Conservation (phyloP, 2,329 filamentous ascomycete species). For the Aspergillus sp. region DNA sequence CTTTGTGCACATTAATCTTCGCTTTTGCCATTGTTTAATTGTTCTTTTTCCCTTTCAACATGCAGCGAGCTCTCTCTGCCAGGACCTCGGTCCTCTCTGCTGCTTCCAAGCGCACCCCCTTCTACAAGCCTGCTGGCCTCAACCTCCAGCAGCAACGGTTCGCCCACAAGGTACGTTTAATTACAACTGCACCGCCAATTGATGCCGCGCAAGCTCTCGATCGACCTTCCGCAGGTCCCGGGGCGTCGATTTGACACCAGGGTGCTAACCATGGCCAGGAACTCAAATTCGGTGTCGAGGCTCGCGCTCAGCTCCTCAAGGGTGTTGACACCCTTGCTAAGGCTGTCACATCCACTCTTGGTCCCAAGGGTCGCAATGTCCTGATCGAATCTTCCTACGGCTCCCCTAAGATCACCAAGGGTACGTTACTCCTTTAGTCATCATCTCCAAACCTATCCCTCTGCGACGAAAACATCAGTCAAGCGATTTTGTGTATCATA, state of each 20-base stretch:
- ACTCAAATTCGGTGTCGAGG: conserved; percentile 97
- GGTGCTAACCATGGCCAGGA: conserved; percentile 60
- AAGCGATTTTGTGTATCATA: background rate
- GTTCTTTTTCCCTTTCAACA: conserved; percentile 52
- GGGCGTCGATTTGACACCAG: conserved; percentile 10
- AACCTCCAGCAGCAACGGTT: conserved; percentile 88
- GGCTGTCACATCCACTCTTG: conserved; percentile 92
- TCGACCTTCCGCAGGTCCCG: conserved; percentile 22
- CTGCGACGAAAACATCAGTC: conserved; percentile 15
- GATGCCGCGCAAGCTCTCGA: background rate
- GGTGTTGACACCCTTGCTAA: conserved; percentile 97
- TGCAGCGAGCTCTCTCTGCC: conserved; percentile 94
- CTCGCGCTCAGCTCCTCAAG: conserved; percentile 79
- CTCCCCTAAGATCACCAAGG: conserved; percentile 99
- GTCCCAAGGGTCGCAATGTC: conserved; percentile 97
- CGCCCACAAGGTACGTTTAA: conserved; percentile 80
- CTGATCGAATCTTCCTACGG: conserved; percentile 98
- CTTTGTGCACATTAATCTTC: conserved; percentile 21
- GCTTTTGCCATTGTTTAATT: conserved; percentile 23
- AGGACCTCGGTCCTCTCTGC: conserved; percentile 76
- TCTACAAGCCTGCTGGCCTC: conserved; percentile 63
- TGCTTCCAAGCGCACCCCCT: conserved; percentile 55
- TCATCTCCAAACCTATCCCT: background rate
- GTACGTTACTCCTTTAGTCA: conserved; percentile 51
- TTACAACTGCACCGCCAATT: background rate